Evolutionary conservation across 2,329 filamentous ascomycete genomes (phyloP), one percentile per base, ranked within the genome.

Genomic region (Colletotrichum sojae): DNA sequence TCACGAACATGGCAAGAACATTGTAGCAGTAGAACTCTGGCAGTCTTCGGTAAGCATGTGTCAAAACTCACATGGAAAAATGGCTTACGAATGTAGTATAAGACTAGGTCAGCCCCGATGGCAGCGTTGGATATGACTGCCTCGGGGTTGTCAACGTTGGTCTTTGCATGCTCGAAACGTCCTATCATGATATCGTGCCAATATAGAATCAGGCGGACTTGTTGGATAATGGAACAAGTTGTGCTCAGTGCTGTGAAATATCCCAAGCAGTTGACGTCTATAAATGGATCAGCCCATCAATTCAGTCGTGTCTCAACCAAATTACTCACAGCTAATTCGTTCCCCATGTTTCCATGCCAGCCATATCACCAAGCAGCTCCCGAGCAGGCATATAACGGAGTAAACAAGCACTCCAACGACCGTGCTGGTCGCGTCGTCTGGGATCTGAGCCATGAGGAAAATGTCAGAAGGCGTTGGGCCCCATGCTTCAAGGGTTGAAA

Each of bases 341-440:
- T 63, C 60, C 2, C 39, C 40, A 2, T 56, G 60, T 1, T 53
- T 22, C 60, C 60, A 63, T 20, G 60, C 52, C n/a, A 63, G 52
- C 49, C 51, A 63, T 12, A 27, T 54, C 13, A 63, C 60, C 46
- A 39, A 12, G 15, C 25, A 1, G 48, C 57, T 60, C 15, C 46
- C 57, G 25, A 52, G 27, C 0, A 52, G 46, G 13, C 57, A 60
- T 40, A 51, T 40, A 13, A 54, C 10, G 25, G 60, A 63, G 52
- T 63, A 63, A n/a, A 56, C 46, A 8, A 63, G 60, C 18, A 63
- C 60, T 45, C 51, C 60, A 27, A 56, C 60, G 27, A 36, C 60
- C 16, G 43, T 55, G 49, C 49, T 18, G 12, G 45, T 39, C 22
- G 60, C 60, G 20, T 63, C 60, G 31, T 46, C 25, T 16, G 51